Percentiles rank a stretch among this genome's conserved stretches.
Evolutionary conservation across 1,284 basidiomycete genomes (phyloP).

Genomic region (Apiotrichum brassicae): DNA sequence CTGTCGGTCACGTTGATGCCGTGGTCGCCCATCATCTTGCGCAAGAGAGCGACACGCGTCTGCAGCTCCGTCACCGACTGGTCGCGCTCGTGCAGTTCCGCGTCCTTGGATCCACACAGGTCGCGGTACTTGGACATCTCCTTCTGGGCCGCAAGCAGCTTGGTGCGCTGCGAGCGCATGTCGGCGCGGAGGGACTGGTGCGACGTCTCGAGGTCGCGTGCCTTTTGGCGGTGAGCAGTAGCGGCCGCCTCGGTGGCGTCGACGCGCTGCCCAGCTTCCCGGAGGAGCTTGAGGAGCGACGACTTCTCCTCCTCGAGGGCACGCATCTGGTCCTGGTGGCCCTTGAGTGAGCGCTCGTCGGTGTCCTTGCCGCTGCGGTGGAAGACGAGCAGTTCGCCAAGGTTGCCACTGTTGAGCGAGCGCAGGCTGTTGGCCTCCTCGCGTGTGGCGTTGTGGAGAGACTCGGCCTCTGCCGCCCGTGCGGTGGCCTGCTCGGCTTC

Average conservation of each 20-base stretch:
- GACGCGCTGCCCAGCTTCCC: conserved; percentile 64
- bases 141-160: conserved; percentile 63
- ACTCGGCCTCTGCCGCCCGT: conserved; percentile 68
- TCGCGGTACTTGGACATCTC: conserved; percentile 69
- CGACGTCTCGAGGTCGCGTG: conserved; percentile 64
- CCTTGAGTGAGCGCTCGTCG: conserved; percentile 64
- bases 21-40: conserved; percentile 64
- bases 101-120: conserved; percentile 63
- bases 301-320: conserved; percentile 71
- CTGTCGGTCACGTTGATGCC: conserved; percentile 71
- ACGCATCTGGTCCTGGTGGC: conserved; percentile 70
- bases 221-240: conserved; percentile 60
- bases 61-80: conserved; percentile 67
- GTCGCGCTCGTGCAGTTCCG: conserved; percentile 59
- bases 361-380: conserved; percentile 72
- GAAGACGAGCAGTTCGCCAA: conserved; percentile 76
- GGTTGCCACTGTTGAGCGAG: conserved; percentile 69
- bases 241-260: conserved; percentile 66
- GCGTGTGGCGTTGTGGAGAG: conserved; percentile 76
- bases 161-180: conserved; percentile 67
- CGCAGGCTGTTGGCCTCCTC: conserved; percentile 84
- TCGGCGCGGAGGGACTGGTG: conserved; percentile 67
- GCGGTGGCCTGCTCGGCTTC: conserved; percentile 66
- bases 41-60: conserved; percentile 69
- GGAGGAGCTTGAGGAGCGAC: conserved; percentile 67